phyloP scores from a whole-genome alignment of 2,329 filamentous ascomycete genomes.

The Aspergillus tanneri region DNA sequence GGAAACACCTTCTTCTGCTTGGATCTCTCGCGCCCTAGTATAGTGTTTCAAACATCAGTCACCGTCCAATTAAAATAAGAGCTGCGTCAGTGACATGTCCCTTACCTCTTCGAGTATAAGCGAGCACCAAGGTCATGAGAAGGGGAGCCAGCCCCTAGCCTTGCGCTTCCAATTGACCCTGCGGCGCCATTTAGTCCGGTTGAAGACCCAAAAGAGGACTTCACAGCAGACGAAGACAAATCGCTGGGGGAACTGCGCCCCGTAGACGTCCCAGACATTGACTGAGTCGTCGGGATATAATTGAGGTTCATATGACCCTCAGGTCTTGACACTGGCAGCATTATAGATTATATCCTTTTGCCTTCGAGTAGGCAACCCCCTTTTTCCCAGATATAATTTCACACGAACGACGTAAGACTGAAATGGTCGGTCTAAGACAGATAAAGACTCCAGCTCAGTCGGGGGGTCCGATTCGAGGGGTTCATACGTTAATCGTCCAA shows the following conservation, averaged over 20 bases:
- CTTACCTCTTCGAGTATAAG: slow-evolving; percentile 89
- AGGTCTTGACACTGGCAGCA: slow-evolving; percentile 77
- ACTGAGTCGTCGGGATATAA: slow-evolving; percentile 68
- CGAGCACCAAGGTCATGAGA: slow-evolving; percentile 84
- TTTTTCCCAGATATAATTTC: slow-evolving; percentile 12
- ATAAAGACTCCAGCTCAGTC: slow-evolving; percentile 21
- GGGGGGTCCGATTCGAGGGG: slow-evolving; percentile 16
- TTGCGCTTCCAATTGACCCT: slow-evolving; percentile 54
- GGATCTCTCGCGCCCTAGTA: slow-evolving; percentile 84
- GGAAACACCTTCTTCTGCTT: slow-evolving; percentile 89
- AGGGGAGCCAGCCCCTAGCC: slow-evolving; percentile 91
- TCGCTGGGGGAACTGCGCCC: slow-evolving; percentile 79
- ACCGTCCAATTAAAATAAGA: neutral
- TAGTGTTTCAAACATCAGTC: slow-evolving; percentile 9
- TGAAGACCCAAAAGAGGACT: slow-evolving; percentile 71
- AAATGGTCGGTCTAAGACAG: slow-evolving; percentile 4
- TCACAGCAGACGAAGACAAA: slow-evolving; percentile 60
- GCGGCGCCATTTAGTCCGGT: slow-evolving; percentile 57
- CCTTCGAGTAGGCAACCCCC: slow-evolving; percentile 19
- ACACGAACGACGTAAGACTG: slow-evolving; percentile 5
- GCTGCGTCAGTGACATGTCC: slow-evolving; percentile 19
- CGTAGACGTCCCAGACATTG: slow-evolving; percentile 75
- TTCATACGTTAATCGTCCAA: neutral
- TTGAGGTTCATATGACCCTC: slow-evolving; percentile 81
- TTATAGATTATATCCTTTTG: slow-evolving; percentile 71